Evolutionary conservation across 1,284 basidiomycete species (phyloP).

Genomic region (Boletus smithii): DNA sequence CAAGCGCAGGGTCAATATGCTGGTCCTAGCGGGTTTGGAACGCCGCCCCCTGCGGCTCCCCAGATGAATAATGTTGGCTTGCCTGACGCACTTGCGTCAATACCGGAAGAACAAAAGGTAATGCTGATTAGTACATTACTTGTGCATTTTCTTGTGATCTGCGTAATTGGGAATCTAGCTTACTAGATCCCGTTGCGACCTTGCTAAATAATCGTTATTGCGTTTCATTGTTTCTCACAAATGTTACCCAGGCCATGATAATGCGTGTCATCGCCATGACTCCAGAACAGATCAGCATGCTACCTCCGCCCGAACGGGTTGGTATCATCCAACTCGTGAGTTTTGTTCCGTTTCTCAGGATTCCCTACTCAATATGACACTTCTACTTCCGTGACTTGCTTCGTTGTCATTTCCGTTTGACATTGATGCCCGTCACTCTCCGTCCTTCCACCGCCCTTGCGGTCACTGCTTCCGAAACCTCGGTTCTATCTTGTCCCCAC

Average conservation of each 20-base stretch:
- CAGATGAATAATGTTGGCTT: constrained; percentile 29
- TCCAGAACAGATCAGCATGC: constrained; percentile 60
- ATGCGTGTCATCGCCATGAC: constrained; percentile 68
- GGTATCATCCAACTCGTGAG: constrained; percentile 67
- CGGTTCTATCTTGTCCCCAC: constrained; percentile 15
- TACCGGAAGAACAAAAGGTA: constrained; percentile 71
- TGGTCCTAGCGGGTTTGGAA: constrained; percentile 20
- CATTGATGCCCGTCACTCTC: constrained; percentile 26
- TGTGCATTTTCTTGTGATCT: constrained; percentile 6
- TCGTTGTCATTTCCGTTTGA: constrained; percentile 26
- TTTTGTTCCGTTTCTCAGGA: constrained; percentile 34
- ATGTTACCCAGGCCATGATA: constrained; percentile 51
- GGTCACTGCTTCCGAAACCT: constrained; percentile 8
- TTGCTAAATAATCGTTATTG: background rate
- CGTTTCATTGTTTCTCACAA: constrained; percentile 15
- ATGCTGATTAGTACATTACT: constrained; percentile 13
- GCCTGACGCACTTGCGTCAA: constrained; percentile 52
- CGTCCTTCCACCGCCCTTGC: constrained; percentile 16
- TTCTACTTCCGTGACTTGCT: constrained; percentile 6
- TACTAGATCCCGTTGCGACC: background rate
- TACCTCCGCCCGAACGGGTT: constrained; percentile 58
- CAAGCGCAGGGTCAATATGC: constrained; percentile 25
- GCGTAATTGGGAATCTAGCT: background rate
- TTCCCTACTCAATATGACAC: constrained; percentile 8
- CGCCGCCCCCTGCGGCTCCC: constrained; percentile 19